Evolutionary conservation across 2,329 filamentous ascomycete species (phyloP), one percentile per base, ranked within the genome.

Genomic region (Cladosporium austrohemisphaericum): DNA sequence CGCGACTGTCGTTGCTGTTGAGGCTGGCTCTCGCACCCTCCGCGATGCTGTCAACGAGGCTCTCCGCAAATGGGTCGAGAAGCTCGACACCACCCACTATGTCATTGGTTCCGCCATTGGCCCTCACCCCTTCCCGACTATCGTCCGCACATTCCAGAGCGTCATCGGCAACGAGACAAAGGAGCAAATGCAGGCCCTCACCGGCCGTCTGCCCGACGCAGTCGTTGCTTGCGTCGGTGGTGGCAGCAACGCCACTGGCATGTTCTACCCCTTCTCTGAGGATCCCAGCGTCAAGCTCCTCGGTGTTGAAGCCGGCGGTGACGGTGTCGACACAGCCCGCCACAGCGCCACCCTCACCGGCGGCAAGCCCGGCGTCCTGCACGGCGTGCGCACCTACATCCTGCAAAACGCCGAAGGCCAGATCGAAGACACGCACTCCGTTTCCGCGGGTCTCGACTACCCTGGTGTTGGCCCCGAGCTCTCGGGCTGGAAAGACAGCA

Each of bases 51-150:
- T 97, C 71, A 97, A 97, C 73, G 92, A 98, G 72, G 91, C 93
- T 16, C 75, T 98, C 64, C 86, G 93, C 37, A 84, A 88, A 55
- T 98, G 93, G 93, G 91, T 98, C 14, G 86, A 91, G 50, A 80
- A 91, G 59, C 86, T 98, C 13, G 84, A 91, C 61, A 94, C 88
- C 14, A 97, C 93, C 0, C 93, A 98, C 76, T 98, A 97, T 76
- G 93, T 97, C 62, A 95, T 98, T 61, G 93, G 93, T 50, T 96
- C 90, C 13, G 93, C 93, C 36, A 98, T 98, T 60, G 93, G 93
- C 0, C 93, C 93, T 40, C 93, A 98, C 68, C 93, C 93, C 9
- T 97, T 96, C 84, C 93, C 93, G 1, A 95, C 89, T 44, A 97
- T 97, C 55, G 93, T 97, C 45, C 85, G 93, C 53, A 96, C 92